These are phyloP conservation scores for Aspergillus uvarum DNA, from an alignment of 2,329 filamentous ascomycete genomes.

Conservation along the genomic window DNA sequence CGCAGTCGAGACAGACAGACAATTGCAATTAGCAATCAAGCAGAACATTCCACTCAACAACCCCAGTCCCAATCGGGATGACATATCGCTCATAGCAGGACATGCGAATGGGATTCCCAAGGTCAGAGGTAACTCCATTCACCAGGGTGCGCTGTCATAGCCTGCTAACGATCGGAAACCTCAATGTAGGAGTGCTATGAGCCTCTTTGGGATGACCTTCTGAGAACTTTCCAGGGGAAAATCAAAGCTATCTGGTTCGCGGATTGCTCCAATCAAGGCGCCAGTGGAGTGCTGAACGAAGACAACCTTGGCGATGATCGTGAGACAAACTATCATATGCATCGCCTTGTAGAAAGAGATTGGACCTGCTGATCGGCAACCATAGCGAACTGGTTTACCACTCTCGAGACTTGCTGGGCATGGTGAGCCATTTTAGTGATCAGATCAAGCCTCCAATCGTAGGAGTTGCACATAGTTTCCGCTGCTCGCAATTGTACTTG, in stretches of 20 bases:
- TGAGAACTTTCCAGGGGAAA: conserved; percentile 48
- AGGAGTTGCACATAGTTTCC: conserved; percentile 80
- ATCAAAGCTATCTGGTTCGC: conserved; percentile 80
- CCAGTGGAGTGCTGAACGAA: conserved; percentile 72
- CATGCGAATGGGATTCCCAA: conserved; percentile 67
- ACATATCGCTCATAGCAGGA: conserved; percentile 55
- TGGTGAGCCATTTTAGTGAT: conserved; percentile 12
- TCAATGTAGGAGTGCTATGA: conserved; percentile 70
- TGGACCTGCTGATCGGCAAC: conserved; percentile 50
- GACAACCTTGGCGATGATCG: conserved; percentile 72
- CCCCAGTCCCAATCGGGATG: conserved; percentile 43
- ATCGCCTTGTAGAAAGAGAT: too few relatives aligned
- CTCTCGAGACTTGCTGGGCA: conserved; percentile 71
- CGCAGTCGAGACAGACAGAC: conserved; percentile 48
- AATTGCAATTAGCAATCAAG: conserved; percentile 53
- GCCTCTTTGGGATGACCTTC: conserved; percentile 77
- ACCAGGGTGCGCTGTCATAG: too few relatives aligned
- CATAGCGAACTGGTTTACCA: conserved; percentile 51
- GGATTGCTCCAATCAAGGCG: conserved; percentile 74
- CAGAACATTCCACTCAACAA: conserved; percentile 56
- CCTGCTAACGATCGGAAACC: neutral
- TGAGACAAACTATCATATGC: conserved; percentile 41
- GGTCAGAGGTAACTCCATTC: conserved; percentile 36
- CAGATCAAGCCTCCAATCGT: conserved; percentile 57
- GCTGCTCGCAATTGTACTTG: conserved; percentile 60